Base-by-base conservation (phyloP, 495 filamentous ascomycete genomes). In the Rhypophila decipiens region DNA sequence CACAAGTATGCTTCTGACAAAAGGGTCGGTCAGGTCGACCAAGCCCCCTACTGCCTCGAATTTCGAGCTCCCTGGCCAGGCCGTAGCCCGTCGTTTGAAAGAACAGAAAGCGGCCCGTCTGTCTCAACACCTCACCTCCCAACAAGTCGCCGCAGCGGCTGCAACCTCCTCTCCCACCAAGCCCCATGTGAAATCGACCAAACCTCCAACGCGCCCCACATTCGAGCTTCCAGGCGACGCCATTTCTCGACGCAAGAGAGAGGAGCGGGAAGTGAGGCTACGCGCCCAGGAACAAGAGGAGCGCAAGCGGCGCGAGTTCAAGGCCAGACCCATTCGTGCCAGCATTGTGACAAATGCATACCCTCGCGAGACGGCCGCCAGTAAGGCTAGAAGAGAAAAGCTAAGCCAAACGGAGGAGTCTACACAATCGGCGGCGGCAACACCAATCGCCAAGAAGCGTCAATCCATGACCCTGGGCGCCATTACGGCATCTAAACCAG, bases 191-290 rank as follows among this genome's bases (percentile, higher is more conserved):
- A 77, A 84, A 65, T 85, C 83, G 0, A 71, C 63, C 23, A 86
- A 82, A 53, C 60, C 74, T 7, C 75, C 75, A 9, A 86, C 83
- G 4, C 73, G 68, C 24, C 65, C 86, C 10, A 77, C 67, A 15
- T 90, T 88, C 59, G 78, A 84, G 56, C 71, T 90, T 19, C 83
- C 85, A 0, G 84, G 86, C 24, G 86, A 88, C 47, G 85, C 81
- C 21, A 70, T 88, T 24, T 83, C 85, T 19, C 80, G 79, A 8
- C 80, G 78, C 43, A 79, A 86, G 47, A 76, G 77, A 57, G 85
- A 84, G 53, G 75, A 79, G 42, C 74, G 71, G 20, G 85, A 88
- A 56, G 81, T 83, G 43, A 75, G 78, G 41, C 61, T 79, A 39
- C 78, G 74, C 50, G 70, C 74, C 3, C 73, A 79, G 56, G 78